Conservation (phyloP, 768 basidiomycete genomes). For the Mycena latifolia region DNA sequence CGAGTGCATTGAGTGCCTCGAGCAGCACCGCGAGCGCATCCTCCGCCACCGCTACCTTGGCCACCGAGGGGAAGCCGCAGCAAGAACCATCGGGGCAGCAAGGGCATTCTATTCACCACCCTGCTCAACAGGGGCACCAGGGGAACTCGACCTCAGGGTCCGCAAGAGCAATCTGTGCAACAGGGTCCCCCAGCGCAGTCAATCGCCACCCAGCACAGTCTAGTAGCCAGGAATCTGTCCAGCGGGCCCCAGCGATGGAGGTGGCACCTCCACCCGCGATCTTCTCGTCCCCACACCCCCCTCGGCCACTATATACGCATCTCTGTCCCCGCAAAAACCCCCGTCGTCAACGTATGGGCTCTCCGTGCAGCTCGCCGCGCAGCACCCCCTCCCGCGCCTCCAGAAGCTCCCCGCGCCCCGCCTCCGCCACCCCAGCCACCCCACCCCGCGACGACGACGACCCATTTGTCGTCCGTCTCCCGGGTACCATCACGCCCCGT, state of each 20-base stretch:
- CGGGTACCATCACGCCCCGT: neutral
- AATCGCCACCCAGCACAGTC: neutral
- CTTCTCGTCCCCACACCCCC: neutral
- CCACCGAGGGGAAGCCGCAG: neutral
- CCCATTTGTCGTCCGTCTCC: constrained; percentile 25
- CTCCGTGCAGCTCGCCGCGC: constrained; percentile 26
- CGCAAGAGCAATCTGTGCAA: neutral
- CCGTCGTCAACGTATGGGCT: constrained; percentile 29
- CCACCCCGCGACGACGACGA: constrained; percentile 19
- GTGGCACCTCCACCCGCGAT: neutral
- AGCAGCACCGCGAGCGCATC: neutral
- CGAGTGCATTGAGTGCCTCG: neutral
- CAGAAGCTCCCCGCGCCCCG: neutral
- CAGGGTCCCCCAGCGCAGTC: neutral
- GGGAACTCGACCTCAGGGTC: neutral
- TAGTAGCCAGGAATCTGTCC: neutral
- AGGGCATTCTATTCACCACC: neutral
- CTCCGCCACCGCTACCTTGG: neutral
- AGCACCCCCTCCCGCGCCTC: neutral
- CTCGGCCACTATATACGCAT: neutral
- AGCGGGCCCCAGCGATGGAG: neutral
- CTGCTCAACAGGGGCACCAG: neutral
- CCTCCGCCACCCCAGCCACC: neutral
- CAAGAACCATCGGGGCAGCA: no score
- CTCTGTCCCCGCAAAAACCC: constrained; percentile 13